These are phyloP conservation scores for Serendipita indica DNA, from an alignment of 768 basidiomycete species.

Conservation along the genomic window DNA sequence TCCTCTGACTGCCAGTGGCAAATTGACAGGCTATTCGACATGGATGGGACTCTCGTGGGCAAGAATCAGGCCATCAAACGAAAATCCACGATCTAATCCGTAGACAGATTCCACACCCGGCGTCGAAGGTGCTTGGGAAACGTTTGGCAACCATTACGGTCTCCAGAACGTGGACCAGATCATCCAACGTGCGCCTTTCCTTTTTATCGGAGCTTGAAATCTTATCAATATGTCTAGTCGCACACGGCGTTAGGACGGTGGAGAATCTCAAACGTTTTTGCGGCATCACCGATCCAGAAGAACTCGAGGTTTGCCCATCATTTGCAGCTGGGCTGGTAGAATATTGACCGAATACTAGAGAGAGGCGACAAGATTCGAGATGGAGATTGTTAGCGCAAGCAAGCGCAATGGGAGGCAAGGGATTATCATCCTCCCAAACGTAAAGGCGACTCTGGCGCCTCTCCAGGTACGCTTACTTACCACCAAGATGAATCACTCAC, in stretches of 20 bases:
- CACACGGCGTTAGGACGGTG: slow-evolving; percentile 61
- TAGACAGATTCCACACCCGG: slow-evolving; percentile 78
- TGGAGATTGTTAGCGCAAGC: slow-evolving; percentile 46
- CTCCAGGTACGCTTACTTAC: no score
- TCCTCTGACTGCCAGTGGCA: background rate
- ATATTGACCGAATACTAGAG: slow-evolving; percentile 25
- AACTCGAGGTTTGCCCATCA: slow-evolving; percentile 38
- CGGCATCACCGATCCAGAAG: slow-evolving; percentile 39
- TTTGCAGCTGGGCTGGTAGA: background rate
- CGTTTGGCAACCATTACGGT: slow-evolving; percentile 47
- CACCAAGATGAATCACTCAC: no score
- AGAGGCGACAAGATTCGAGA: slow-evolving; percentile 66
- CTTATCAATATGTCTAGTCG: slow-evolving; percentile 22
- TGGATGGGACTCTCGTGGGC: slow-evolving; percentile 20
- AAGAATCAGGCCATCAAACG: background rate
- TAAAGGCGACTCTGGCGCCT: slow-evolving; percentile 24
- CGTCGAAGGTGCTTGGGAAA: slow-evolving; percentile 62
- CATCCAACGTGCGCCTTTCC: slow-evolving; percentile 19
- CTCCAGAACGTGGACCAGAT: slow-evolving; percentile 37
- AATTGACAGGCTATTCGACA: slow-evolving; percentile 19
- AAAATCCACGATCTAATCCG: slow-evolving; percentile 17
- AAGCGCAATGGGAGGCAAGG: slow-evolving; percentile 56
- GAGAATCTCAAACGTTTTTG: slow-evolving; percentile 66
- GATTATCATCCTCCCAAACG: slow-evolving; percentile 72
- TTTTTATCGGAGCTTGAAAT: background rate